Conservation (phyloP, 495 filamentous ascomycete genomes). For the Neurospora africana region DNA sequence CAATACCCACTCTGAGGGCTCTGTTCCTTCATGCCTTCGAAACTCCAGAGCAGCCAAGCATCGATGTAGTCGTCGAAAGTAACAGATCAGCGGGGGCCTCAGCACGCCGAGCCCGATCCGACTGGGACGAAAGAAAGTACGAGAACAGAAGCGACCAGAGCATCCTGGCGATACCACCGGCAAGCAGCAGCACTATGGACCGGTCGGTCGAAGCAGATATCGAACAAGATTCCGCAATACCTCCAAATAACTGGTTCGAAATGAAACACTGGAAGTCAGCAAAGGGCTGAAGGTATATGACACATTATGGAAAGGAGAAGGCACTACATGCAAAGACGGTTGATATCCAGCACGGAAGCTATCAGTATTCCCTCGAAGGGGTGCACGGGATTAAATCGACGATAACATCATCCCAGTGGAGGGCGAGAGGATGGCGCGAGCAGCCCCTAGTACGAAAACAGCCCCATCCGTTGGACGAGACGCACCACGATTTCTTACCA, state of each 20-base stretch:
- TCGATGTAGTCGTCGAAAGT: neutral
- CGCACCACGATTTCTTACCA: neutral
- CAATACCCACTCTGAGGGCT: conserved; percentile 23
- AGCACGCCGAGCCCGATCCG: neutral
- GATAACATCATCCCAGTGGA: neutral
- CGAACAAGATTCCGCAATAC: neutral
- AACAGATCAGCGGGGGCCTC: neutral
- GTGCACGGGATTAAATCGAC: neutral
- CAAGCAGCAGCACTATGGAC: neutral
- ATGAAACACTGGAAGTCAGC: neutral
- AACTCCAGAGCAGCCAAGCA: neutral
- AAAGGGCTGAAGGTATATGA: neutral
- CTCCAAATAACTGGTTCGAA: neutral
- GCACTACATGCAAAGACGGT: neutral
- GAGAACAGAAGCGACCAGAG: neutral
- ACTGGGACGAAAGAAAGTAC: neutral
- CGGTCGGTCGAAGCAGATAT: neutral
- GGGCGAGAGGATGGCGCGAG: neutral
- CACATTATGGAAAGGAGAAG: neutral
- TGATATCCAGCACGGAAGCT: neutral
- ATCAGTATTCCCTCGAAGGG: neutral
- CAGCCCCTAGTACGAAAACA: neutral
- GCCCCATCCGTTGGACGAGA: neutral
- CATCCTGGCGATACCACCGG: neutral
- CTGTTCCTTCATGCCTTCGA: conserved; percentile 7